Evolutionary conservation across 768 basidiomycete species (phyloP), one percentile per base, ranked within the genome.

Genomic region (Cyclocybe cylindracea): DNA sequence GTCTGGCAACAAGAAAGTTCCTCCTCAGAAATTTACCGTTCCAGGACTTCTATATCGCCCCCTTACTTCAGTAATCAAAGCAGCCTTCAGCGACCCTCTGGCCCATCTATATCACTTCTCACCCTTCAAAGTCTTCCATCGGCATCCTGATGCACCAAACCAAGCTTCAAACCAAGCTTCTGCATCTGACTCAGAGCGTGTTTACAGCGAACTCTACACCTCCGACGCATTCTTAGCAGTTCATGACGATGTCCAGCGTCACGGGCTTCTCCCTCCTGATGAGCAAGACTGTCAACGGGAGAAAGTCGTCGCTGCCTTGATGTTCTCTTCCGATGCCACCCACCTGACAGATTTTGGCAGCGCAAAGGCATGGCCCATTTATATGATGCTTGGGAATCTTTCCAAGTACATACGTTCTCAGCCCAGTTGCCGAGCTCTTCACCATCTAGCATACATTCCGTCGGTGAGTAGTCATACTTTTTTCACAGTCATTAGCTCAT

Each of bases 391-490:
- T 31, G 75, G 73, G 0, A 73, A 72, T 44, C 59, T 67, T 6
- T 75, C 74, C 0, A 81, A 80, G 54, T 78, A 77, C 44, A 50
- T 61, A 2, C 60, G 66, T 1, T 54, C 54, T 1, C 57, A 60
- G 10, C 72, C 71, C 1, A 60, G 54, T 7, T 61, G 62, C 0
- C 57, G 62, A 14, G 65, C 73, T 1, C 60, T 63, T 16, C 71
- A 78, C 51, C 75, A 76, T 49, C 10, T 78, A 3, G 76, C 72
- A 9, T 79, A 78, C 57, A 67, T 80, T 18, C 76, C 75, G 0
- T 60, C 63, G 10, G 74, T 77, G 52, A 47, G 54, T 62, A n/a
- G 4, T n/a, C n/a, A 38, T 35, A 24, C 37, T 43, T 3, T 18
- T 44, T 10, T 37, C 18, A n/a, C 40, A 11, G 18, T 19, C 18